Evolutionary conservation across 2,329 filamentous ascomycete species (phyloP), one percentile per base, ranked within the genome.

Genomic region (Mariannaea elegans): DNA sequence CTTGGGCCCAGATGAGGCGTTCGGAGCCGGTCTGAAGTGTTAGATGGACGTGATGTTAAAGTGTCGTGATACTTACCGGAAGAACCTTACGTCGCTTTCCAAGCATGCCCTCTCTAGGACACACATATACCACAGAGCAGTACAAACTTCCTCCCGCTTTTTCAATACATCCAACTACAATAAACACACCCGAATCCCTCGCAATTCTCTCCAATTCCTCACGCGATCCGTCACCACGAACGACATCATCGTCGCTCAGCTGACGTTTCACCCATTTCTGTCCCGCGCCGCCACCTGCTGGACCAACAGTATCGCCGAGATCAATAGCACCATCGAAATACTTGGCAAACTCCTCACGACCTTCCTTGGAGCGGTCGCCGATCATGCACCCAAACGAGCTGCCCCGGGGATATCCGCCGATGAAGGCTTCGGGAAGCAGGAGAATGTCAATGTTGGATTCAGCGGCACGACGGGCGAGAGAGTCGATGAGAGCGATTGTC

Each of bases 81-180:
- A 97, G 94, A 19, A 97, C 91, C 77, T 97, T 97, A 71, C 94
- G 83, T 65, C 94, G 85, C 82, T 97, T 97, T 18, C 93, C 94
- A 18, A 97, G 73, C 7, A 90, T 76, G 5, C 94, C 94, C 45
- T 84, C 73, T 39, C 77, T 80, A 0, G 94, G 93, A 73, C 91
- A 93, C 0, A 97, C 89, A 72, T 95, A 97, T 4, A 97, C 83
- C 1, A 86, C 92, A 3, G 87, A 82, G 75, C 94, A 97, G 73
- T 97, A 97, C 50, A 97, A 73, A 61, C 90, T 94, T 0, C 94
- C 94, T 0, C 90, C 94, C 1, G 88, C 84, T 67, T 85, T 87
- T 77, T 97, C 94, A 12, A 97, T 90, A 19, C 92, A 74, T 0
- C 94, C 94, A 0, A 88, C 88, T 0, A 94, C 90, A 34, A 97